Conservation (phyloP, 768 basidiomycete species). For the Mycena rebaudengoi region DNA sequence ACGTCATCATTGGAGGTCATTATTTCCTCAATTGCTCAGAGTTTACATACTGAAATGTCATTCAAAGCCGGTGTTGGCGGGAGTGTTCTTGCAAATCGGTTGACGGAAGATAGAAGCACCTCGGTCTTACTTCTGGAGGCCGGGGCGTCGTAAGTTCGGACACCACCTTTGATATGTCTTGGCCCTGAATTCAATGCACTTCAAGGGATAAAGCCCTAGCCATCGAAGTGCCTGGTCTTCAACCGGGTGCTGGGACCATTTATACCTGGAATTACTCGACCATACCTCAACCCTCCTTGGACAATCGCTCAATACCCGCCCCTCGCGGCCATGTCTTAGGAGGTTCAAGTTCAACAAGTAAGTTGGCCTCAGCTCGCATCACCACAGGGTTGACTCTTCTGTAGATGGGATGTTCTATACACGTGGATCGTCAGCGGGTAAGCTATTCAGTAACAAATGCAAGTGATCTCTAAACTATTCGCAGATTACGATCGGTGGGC, state of each 20-base stretch:
- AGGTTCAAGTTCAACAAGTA: conserved; percentile 28
- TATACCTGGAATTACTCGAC: conserved; percentile 33
- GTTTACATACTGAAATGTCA: neutral
- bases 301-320: conserved; percentile 23
- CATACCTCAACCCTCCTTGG: conserved; percentile 23
- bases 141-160: conserved; percentile 27
- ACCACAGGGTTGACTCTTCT: neutral
- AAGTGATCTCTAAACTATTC: neutral
- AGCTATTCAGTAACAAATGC: neutral
- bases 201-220: neutral
- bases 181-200: too few species aligned
- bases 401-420: conserved; percentile 41
- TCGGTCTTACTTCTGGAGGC: conserved; percentile 32
- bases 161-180: too few species aligned
- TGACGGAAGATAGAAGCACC: conserved; percentile 25
- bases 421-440: conserved; percentile 40
- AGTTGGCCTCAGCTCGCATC: neutral
- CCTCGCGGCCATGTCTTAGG: conserved; percentile 30
- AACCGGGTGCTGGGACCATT: neutral
- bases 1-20: conserved; percentile 18
- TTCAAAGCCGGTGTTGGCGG: neutral
- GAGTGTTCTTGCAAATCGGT: too few species aligned
- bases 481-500: conserved; percentile 42
- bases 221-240: neutral
- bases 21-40: neutral